Percentiles rank a stretch among this genome's conserved stretches.
Evolutionary conservation across 495 filamentous ascomycete species (phyloP).

Genomic region (Podospora australis): DNA sequence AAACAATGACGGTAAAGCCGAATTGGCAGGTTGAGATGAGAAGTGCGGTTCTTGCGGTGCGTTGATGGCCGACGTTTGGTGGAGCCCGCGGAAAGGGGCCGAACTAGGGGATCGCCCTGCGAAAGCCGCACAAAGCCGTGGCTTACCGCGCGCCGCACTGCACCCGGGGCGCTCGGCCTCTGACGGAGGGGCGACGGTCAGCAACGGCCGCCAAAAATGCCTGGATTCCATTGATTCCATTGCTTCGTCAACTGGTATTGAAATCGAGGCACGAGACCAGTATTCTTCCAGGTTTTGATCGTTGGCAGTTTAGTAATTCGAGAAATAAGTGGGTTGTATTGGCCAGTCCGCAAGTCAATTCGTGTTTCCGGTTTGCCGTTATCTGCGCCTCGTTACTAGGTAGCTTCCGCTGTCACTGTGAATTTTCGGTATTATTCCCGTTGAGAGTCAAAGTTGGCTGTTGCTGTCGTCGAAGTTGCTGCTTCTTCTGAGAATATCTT

Average conservation of each 20-base stretch:
- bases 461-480: neutral
- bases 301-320: neutral
- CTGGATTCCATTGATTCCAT: neutral
- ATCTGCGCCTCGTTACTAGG: neutral
- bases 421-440: no score
- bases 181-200: constrained; percentile 9
- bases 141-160: constrained; percentile 19
- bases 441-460: neutral
- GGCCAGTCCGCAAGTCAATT: neutral
- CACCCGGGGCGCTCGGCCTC: constrained; percentile 2
- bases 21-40: no score
- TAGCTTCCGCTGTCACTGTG: no score
- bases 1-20: constrained; percentile 17
- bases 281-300: constrained; percentile 6
- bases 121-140: constrained; percentile 29
- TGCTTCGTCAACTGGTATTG: no score
- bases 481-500: neutral
- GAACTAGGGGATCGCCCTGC: constrained; percentile 13
- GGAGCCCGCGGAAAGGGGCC: constrained; percentile 26
- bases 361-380: neutral
- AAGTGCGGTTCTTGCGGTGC: neutral
- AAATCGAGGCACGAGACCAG: constrained; percentile 10
- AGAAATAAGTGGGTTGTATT: neutral
- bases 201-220: constrained; percentile 6
- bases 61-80: constrained; percentile 5